Base-by-base conservation (phyloP, 306 rosid species). In the Vicia villosa region DNA sequence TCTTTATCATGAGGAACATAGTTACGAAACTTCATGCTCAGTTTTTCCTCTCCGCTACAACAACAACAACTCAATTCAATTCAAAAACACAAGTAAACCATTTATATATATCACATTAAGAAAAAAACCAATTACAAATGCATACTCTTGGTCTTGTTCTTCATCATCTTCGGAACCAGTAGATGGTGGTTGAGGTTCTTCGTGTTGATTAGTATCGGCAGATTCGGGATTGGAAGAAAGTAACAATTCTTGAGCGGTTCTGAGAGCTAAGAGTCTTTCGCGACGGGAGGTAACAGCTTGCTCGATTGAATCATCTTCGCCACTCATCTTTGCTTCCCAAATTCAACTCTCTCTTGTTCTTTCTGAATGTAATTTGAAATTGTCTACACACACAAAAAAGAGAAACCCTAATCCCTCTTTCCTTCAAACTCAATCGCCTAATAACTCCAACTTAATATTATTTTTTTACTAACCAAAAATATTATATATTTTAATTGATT, bases 1-100 rank as follows among this genome's bases (percentile, higher is more conserved):
- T 85, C 64, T 69, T 88, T 85, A 67, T 90, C 97, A 38, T 94
- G 96, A 76, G 99, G 99, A 79, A 94, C 97, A 70, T 94, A 94
- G 56, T 94, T 94, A 28, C 96, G 86, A 73, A 94, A 94, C 64
- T 88, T 94, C 99, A 94, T 86, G 65, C 75, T 78, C 63, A 57
- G 74, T 41, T 71, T 85, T 52, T 14, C 51, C 20, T 63, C 68
- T 10, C 30, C 11, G 2, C 91, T 88, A 79, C 79, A 68, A 62
- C 43, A 52, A 52, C 7, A 52, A 37, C 3, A 62, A 72, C 21
- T 14, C 15, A 52, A 51, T 51, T 4, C 13, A 51, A 51, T 47
- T 47, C 2, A 1, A 51, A 49, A 47, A 13, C 19, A 9, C 8
- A 51, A 52, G 5, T 40, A 10, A 34, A 10, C 0, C 15, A 58